phyloP scores from a whole-genome alignment of 2,329 filamentous ascomycete species.

The Zelopaecilomyces penicillatus region DNA sequence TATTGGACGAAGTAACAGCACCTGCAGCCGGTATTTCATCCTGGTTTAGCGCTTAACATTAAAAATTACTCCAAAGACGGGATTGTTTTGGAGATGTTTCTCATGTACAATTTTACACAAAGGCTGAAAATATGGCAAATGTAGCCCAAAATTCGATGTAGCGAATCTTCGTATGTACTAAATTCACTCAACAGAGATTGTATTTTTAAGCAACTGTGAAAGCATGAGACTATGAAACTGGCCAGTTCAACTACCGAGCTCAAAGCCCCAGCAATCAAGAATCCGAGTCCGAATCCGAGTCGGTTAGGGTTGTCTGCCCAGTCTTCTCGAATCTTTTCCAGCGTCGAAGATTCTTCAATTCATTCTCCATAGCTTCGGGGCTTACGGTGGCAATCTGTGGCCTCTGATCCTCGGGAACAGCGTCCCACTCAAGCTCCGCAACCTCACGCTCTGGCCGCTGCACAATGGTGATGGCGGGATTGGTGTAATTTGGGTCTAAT shows the following conservation, averaged over 20 bases:
- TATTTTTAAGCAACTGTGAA: no score
- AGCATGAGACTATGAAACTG: no score
- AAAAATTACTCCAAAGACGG: neutral
- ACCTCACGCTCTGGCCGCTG: constrained; percentile 1
- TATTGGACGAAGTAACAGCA: constrained; percentile 41
- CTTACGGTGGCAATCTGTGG: constrained; percentile 17
- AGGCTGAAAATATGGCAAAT: no score
- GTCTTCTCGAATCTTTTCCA: constrained; percentile 21
- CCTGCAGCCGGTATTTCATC: constrained; percentile 25
- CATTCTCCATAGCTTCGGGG: constrained; percentile 13
- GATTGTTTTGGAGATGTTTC: no score
- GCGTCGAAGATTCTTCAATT: constrained; percentile 17
- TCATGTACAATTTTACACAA: no score
- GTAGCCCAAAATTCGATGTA: no score
- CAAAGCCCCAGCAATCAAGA: neutral
- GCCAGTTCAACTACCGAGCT: no score
- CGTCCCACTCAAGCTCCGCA: constrained; percentile 22
- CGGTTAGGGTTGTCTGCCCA: constrained; percentile 16
- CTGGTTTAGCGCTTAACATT: constrained; percentile 32
- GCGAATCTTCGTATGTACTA: no score
- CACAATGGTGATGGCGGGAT: constrained; percentile 14
- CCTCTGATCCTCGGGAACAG: constrained; percentile 21
- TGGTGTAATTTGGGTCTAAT: constrained; percentile 27
- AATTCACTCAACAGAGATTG: no score
- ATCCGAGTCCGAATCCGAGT: constrained; percentile 16